phyloP scores from a whole-genome alignment of 306 rosid genomes.

The Castanopsis chinensis region DNA sequence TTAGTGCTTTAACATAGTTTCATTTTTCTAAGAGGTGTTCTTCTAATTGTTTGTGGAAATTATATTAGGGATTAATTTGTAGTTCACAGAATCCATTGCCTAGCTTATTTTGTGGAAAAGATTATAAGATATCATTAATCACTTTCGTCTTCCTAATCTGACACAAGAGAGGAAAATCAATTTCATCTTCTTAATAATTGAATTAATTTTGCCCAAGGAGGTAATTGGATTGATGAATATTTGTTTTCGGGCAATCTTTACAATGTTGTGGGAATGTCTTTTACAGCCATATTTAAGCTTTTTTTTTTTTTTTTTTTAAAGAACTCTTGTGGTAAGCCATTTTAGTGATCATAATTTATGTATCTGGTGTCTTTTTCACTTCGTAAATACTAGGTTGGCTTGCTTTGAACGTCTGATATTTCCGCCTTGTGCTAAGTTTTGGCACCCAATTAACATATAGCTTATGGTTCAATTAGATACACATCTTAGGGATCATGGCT shows the following conservation, averaged over 20 bases:
- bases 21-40: too few relatives aligned
- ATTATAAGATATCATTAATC: neutral
- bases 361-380: neutral
- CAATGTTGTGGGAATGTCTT: neutral
- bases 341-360: neutral
- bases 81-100: neutral
- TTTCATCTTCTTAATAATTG: neutral
- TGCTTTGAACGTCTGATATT: neutral
- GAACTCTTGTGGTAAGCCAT: neutral
- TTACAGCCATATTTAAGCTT: neutral
- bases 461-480: neutral
- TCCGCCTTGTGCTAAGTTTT: neutral
- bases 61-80: neutral
- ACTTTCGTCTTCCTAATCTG: neutral
- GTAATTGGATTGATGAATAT: neutral
- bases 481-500: too few relatives aligned
- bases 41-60: neutral
- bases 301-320: neutral
- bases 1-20: neutral
- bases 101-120: neutral
- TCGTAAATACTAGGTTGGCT: neutral
- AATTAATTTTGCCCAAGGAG: neutral
- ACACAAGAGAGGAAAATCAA: neutral
- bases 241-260: neutral
- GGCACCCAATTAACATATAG: neutral